phyloP scores from a whole-genome alignment of 176 grass and related monocot genomes.

The Lolium multiflorum region DNA sequence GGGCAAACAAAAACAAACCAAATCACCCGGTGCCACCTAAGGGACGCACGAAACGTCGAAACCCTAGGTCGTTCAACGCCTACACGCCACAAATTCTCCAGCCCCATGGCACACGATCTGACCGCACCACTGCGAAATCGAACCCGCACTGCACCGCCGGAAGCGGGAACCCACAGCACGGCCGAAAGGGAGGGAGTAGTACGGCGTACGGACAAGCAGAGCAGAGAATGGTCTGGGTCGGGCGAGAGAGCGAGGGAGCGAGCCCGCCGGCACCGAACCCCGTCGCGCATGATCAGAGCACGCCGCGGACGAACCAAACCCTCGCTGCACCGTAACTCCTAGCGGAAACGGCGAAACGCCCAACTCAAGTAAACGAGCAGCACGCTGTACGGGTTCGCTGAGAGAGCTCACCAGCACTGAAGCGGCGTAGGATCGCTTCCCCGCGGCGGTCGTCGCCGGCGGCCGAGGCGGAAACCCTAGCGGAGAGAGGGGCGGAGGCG shows the following conservation, averaged over 20 bases:
- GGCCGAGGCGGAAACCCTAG: slow-evolving; percentile 25
- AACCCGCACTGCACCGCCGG: background rate
- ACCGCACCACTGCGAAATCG: background rate
- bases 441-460: background rate
- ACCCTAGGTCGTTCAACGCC: background rate
- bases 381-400: background rate
- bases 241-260: background rate
- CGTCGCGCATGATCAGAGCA: background rate
- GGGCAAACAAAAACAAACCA: background rate
- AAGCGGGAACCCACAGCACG: slow-evolving; percentile 6
- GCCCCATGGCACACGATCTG: background rate
- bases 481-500: background rate
- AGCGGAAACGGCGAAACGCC: no score
- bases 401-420: slow-evolving; percentile 25
- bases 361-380: background rate
- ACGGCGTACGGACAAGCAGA: background rate
- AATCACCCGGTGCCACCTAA: background rate
- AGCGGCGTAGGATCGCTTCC: background rate
- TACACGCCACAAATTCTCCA: background rate
- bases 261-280: background rate
- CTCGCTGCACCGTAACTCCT: no score
- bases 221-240: background rate
- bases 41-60: background rate
- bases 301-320: background rate
- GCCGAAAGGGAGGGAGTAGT: background rate